Evolutionary conservation across 306 rosid species (phyloP), one percentile per base, ranked within the genome.

Genomic region (Delonix regia): DNA sequence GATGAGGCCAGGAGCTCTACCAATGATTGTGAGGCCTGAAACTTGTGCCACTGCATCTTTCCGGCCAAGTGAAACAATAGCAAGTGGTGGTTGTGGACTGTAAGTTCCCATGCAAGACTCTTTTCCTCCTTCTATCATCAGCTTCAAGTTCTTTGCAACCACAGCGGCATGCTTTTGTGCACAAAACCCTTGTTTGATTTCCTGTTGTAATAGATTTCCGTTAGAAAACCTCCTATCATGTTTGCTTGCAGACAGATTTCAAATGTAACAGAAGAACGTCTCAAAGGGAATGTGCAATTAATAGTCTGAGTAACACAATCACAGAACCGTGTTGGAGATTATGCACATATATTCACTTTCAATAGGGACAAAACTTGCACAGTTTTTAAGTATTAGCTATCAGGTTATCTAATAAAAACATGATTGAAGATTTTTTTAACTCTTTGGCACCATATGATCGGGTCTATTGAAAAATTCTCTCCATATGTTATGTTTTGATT

Each of bases 11-110:
- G 97, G 94, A 51, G 92, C 27, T 60, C 84, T 76, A 78, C 97
- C 96, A 9, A 41, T 41, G 28, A 87, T 51, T 30, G 94, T 90
- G 6, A 87, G 52, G 75, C 82, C 78, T 7, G 96, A 86, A 38
- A 89, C 48, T 73, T 92, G 94, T 9, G 96, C 93, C 65, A 92
- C 93, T 0, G 88, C 98, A 0, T 92, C 88, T 78, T 84, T 83
- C 86, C 93, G 84, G 52, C 97, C 97, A 41, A 90, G 94, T 15
- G 96, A 89, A 74, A 94, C 88, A 60, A 89, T 64, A 44, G 96
- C 97, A 53, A 83, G 2, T 42, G 41, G 28, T 4, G 88, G 81
- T 49, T 83, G 77, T 65, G 93, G 84, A 59, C 39, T 61, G 70
- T 94, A 94, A 25, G 62, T 84, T 18, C 55, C 86, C 83, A 85